Conservation (phyloP, 345 rosid genomes). For the Citrus unshiu region DNA sequence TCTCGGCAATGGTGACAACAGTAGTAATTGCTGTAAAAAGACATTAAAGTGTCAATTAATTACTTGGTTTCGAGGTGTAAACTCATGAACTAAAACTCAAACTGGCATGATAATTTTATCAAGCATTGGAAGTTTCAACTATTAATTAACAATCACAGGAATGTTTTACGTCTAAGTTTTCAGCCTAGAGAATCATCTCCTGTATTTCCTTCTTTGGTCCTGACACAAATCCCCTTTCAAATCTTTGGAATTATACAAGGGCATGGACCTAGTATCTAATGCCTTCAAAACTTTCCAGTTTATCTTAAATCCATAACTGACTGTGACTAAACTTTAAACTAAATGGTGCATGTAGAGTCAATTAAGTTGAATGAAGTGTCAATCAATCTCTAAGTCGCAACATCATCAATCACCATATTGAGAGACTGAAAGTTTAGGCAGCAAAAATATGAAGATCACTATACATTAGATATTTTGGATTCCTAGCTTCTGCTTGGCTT, state of each 20-base stretch:
- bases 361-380: not conserved
- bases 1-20: slow-evolving; percentile 83
- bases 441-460: not conserved
- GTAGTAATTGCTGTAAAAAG: slow-evolving; percentile 57
- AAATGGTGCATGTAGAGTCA: too few species aligned
- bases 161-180: not conserved
- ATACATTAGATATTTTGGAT: not conserved
- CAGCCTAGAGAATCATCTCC: not conserved
- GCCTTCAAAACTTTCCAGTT: not conserved
- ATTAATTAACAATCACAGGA: not conserved
- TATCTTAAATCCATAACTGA: not conserved
- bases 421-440: not conserved
- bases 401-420: not conserved
- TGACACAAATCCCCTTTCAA: not conserved
- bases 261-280: not conserved
- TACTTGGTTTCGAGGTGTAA: not conserved
- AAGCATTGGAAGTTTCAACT: not conserved
- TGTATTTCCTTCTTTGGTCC: not conserved
- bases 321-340: not conserved
- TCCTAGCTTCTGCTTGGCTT: not conserved
- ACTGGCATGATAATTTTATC: not conserved
- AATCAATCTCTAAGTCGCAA: not conserved
- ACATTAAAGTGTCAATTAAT: not conserved
- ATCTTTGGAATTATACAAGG: not conserved
- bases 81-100: not conserved